Evolutionary conservation across 2,329 filamentous ascomycete species (phyloP).

Genomic region (Neofusicoccum sp.): DNA sequence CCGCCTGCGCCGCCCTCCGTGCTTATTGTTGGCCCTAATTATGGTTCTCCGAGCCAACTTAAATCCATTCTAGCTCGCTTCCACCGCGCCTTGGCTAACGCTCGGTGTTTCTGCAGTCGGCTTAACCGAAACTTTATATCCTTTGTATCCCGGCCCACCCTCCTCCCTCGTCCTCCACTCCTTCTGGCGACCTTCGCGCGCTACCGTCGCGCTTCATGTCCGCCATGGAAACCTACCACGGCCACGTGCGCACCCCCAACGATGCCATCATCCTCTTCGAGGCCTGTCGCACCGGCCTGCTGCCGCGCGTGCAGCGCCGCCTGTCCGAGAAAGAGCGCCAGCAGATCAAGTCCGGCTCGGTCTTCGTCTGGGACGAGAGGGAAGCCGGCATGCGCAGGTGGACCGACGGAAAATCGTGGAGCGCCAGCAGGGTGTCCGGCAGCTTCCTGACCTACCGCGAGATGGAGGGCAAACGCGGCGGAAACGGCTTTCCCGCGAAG

Average conservation of each 20-base stretch:
- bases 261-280: conserved; percentile 99
- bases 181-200: not conserved
- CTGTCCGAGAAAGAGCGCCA: conserved; percentile 96
- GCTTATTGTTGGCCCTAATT: conserved; percentile 19
- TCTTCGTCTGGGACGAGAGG: conserved; percentile 99
- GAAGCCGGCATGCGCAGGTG: conserved; percentile 97
- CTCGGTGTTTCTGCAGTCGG: conserved; percentile 17
- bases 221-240: conserved; percentile 92
- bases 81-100: conserved; percentile 18
- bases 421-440: conserved; percentile 91
- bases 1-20: conserved; percentile 1
- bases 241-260: conserved; percentile 88
- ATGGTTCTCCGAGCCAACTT: conserved; percentile 13
- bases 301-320: conserved; percentile 88
- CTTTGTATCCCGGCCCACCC: conserved; percentile 9
- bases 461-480: conserved; percentile 97
- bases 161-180: not conserved
- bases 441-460: conserved; percentile 97
- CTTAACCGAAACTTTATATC: conserved; percentile 19
- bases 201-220: not conserved
- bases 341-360: conserved; percentile 91
- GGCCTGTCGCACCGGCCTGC: conserved; percentile 82
- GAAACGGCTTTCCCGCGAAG: conserved; percentile 61
- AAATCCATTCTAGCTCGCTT: conserved; percentile 18
- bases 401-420: conserved; percentile 99